phyloP scores from a whole-genome alignment of 106 monocot genomes.

The Platanthera guangdongensis region DNA sequence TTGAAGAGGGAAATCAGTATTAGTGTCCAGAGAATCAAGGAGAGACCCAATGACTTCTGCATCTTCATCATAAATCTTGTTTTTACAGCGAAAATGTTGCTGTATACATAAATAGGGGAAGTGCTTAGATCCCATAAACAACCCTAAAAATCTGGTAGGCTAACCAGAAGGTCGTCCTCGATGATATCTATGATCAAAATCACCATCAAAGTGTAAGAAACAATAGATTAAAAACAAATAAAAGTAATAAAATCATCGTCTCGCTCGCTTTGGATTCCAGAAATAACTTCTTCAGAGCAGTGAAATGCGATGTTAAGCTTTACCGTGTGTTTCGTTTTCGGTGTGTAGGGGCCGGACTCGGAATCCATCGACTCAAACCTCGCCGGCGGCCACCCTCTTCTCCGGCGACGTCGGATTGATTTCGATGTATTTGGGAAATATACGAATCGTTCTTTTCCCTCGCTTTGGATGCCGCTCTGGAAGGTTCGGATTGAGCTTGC shows the following conservation, averaged over 20 bases:
- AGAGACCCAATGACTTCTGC: slow-evolving; percentile 51
- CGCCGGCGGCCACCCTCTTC: slow-evolving; percentile 1
- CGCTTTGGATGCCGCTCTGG: background rate
- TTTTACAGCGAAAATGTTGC: slow-evolving; percentile 49
- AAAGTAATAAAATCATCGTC: background rate
- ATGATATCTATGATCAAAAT: slow-evolving; percentile 31
- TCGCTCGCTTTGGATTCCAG: too few relatives aligned
- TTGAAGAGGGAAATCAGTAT: slow-evolving; percentile 53
- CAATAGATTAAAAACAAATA: background rate
- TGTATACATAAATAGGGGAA: slow-evolving; percentile 71
- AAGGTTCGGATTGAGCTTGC: background rate
- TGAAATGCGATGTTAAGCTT: background rate
- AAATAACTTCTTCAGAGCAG: too few relatives aligned
- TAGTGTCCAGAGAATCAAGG: slow-evolving; percentile 64
- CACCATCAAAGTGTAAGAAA: slow-evolving; percentile 3
- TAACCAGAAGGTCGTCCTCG: slow-evolving; percentile 32
- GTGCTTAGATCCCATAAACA: slow-evolving; percentile 65
- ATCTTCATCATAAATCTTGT: slow-evolving; percentile 40
- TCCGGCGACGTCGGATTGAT: background rate
- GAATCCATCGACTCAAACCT: background rate
- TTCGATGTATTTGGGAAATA: background rate
- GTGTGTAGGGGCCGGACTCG: background rate
- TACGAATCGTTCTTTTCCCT: background rate
- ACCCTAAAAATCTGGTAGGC: slow-evolving; percentile 77
- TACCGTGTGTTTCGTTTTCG: background rate